phyloP scores from a whole-genome alignment of 352 stramenopile genomes.

The Phytophthora agathidicida region DNA sequence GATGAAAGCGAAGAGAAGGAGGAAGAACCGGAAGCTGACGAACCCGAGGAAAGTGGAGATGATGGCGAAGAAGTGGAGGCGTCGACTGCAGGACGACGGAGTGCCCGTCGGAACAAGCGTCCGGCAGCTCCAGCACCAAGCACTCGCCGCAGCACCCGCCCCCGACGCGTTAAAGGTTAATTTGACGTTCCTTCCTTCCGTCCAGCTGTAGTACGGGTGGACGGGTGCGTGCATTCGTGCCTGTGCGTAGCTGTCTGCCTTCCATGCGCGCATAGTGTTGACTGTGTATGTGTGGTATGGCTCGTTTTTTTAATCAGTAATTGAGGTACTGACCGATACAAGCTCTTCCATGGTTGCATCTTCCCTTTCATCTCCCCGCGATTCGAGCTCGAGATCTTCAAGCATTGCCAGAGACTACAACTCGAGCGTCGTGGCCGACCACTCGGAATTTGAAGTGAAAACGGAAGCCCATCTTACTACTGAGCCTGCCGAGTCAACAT shows the following conservation, averaged over 20 bases:
- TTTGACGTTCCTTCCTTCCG: slow-evolving; percentile 38
- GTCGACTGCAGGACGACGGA: slow-evolving; percentile 25
- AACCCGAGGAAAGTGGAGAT: slow-evolving; percentile 29
- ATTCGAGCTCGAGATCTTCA: slow-evolving; percentile 26
- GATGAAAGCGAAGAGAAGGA: slow-evolving; percentile 51
- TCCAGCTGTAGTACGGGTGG: slow-evolving; percentile 39
- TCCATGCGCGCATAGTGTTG: slow-evolving; percentile 51
- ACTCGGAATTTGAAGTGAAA: slow-evolving; percentile 7
- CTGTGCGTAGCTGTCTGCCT: slow-evolving; percentile 42
- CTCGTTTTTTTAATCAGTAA: slow-evolving; percentile 59
- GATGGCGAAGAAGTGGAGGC: slow-evolving; percentile 34
- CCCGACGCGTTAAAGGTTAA: slow-evolving; percentile 75
- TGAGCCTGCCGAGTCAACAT: background rate
- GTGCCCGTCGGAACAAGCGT: slow-evolving; percentile 38
- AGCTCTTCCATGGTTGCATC: slow-evolving; percentile 53
- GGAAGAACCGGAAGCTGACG: slow-evolving; percentile 34
- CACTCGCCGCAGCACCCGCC: slow-evolving; percentile 38
- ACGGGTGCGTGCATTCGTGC: slow-evolving; percentile 39
- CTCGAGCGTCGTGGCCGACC: slow-evolving; percentile 1
- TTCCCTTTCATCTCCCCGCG: slow-evolving; percentile 24
- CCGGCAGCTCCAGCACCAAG: slow-evolving; percentile 16
- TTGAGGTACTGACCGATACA: slow-evolving; percentile 57
- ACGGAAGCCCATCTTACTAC: slow-evolving; percentile 4
- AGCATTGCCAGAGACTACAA: slow-evolving; percentile 19
- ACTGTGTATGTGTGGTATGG: slow-evolving; percentile 53